Base-by-base conservation (phyloP, 352 stramenopile genomes). In the Stramenopiles sp. region DNA sequence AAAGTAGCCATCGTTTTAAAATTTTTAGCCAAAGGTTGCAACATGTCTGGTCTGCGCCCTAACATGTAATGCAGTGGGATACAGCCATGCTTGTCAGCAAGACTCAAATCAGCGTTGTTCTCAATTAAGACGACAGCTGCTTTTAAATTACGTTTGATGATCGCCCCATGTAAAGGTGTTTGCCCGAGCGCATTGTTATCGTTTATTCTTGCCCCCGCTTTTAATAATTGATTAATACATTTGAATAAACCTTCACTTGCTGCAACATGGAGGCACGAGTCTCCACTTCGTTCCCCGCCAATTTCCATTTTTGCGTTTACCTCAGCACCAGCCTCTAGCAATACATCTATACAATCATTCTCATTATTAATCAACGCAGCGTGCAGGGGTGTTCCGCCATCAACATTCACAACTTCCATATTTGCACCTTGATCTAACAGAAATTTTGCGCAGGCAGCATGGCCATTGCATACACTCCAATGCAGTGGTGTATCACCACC, bases 401-500 rank as follows among this genome's bases (percentile, higher is more conserved):
- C 80, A 7, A 75, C 39, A 75, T 81, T 81, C 7, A 76, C 81
- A 7, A 7, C 7, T 7, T 44, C n/a, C 7, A 75, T 27, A 75
- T 44, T 80, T 39, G 30, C 80, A 25, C 75, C 80, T 7, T 44
- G 7, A 30, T 67, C 7, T 22, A 81, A 30, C 33, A 81, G 30
- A 7, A 44, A 25, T 30, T 30, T 81, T 7, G 7, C 33, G 75
- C 7, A 44, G 7, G 7, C 75, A 7, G 22, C n/a, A 29, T 76
- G 75, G 80, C 75, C n/a, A 75, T 80, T 44, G 80, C 33, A 81
- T 7, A 81, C 33, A 7, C 44, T 29, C 80, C 80, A 81, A 75
- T 81, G 80, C 7, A 81, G 75, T 30, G 7, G 25, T n/a, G 80
- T 81, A n/a, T 81, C 80, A 7, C 80, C 80, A n/a, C 80, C 80